Base-by-base conservation (phyloP, 1,284 basidiomycete genomes). In the Xerocomus minutiporus region DNA sequence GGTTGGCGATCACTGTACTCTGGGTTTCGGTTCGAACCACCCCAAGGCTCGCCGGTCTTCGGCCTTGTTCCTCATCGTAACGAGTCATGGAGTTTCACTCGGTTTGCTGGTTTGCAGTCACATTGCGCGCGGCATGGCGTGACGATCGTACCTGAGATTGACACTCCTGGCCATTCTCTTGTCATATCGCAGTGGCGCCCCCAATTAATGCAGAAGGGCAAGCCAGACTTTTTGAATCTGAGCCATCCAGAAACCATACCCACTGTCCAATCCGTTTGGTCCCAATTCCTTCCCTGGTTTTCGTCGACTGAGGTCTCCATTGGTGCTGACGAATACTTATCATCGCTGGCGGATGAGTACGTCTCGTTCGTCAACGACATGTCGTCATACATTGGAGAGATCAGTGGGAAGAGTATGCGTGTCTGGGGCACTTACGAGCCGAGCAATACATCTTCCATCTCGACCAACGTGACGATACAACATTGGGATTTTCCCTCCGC, bases 211-310 rank as follows among this genome's bases (percentile, higher is more conserved):
- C 50, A 67, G 23, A 58, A 61, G 15, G 63, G 59, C 23, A 56
- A 58, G 4, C 69, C 69, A 4, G 73, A 74, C 50, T 46, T 60
- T 8, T 61, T 73, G 28, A 70, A 73, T 42, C 57, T 74, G 28
- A 65, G 65, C 17, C 58, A 68, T 53, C 71, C 73, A 0, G 70
- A 68, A 26, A 73, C 72, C 4, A 66, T 71, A 44, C 69, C 69
- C 12, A 67, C 66, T 1, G 57, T 74, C 35, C 64, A 72, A 51
- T 60, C 63, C 8, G 64, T 74, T 29, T 75, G 73, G 73, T 57
- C 65, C 5, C 69, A 71, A 44, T 63, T 74, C 44, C 61, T 74
- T 20, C 69, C 72, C 2, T 73, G 72, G 73, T 71, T 75, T 44
- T 60, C 65, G 5, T 62, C 72, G 15, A 20, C 50, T 8, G 67